Evolutionary conservation across 345 rosid species (phyloP).

Genomic region (Salix exigua): DNA sequence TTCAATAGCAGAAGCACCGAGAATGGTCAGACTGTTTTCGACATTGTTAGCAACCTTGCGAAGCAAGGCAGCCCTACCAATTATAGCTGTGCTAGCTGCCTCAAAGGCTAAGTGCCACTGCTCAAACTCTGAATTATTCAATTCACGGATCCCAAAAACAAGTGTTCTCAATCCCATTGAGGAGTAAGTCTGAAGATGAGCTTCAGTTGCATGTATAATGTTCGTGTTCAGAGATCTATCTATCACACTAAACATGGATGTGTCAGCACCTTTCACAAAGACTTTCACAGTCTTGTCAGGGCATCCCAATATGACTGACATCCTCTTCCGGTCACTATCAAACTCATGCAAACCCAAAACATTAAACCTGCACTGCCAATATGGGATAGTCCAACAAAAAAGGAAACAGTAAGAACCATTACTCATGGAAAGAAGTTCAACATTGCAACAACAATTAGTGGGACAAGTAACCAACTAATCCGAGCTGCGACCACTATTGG

Average conservation of each 20-base stretch:
- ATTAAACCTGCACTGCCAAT: not conserved
- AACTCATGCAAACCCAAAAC: not conserved
- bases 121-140: constrained; percentile 8
- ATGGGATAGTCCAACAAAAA: too few species aligned
- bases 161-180: constrained; percentile 13
- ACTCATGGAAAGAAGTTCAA: not conserved
- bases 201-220: not conserved
- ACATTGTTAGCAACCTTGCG: constrained; percentile 12
- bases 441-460: not conserved
- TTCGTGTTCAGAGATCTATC: not conserved
- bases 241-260: not conserved
- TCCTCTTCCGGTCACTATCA: not conserved
- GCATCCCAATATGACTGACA: not conserved
- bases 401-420: constrained; percentile 15
- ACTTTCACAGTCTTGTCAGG: too few species aligned
- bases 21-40: constrained; percentile 8
- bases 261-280: constrained; percentile 5
- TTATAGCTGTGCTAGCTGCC: constrained; percentile 10
- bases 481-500: not conserved
- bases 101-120: constrained; percentile 10
- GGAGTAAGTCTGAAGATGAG: too few species aligned
- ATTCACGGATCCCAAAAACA: constrained; percentile 10
- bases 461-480: constrained; percentile 6
- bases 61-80: constrained; percentile 13
- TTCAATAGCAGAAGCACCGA: constrained; percentile 25